Percentiles rank a stretch among this genome's conserved stretches.
These are phyloP conservation scores for Casuarina equisetifolia DNA, from an alignment of 306 rosid species.

Conservation along the genomic window DNA sequence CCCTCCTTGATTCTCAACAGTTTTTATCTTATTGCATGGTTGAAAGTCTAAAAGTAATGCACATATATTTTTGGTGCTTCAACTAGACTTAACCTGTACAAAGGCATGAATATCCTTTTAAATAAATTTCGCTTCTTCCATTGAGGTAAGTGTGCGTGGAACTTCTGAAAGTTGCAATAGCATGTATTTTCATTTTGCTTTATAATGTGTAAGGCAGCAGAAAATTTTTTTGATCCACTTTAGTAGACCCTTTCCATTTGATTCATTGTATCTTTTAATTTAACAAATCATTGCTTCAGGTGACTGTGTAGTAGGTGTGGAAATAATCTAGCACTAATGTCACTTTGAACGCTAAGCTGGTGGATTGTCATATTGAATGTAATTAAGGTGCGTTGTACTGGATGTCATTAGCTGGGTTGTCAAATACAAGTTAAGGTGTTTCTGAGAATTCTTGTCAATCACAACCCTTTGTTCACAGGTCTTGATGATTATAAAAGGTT, in stretches of 20 bases:
- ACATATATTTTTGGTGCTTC: not conserved
- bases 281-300: not conserved
- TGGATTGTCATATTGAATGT: not conserved
- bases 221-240: not conserved
- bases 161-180: not conserved
- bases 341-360: too few species aligned
- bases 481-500: conserved; percentile 75
- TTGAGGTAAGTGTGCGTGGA: not conserved
- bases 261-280: not conserved
- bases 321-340: not conserved
- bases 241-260: too few species aligned
- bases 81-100: not conserved
- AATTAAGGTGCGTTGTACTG: not conserved
- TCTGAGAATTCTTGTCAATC: not conserved
- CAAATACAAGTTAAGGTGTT: not conserved
- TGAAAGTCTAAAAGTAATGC: too few species aligned
- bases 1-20: too few species aligned
- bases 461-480: conserved; percentile 37
- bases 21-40: too few species aligned
- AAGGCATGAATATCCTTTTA: not conserved
- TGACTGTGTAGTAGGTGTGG: not conserved
- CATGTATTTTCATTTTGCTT: not conserved
- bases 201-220: not conserved
- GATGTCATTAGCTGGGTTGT: too few species aligned
- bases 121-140: not conserved